Evolutionary conservation across 768 basidiomycete genomes (phyloP), one percentile per base, ranked within the genome.

Genomic region (Favolaschia claudopus): DNA sequence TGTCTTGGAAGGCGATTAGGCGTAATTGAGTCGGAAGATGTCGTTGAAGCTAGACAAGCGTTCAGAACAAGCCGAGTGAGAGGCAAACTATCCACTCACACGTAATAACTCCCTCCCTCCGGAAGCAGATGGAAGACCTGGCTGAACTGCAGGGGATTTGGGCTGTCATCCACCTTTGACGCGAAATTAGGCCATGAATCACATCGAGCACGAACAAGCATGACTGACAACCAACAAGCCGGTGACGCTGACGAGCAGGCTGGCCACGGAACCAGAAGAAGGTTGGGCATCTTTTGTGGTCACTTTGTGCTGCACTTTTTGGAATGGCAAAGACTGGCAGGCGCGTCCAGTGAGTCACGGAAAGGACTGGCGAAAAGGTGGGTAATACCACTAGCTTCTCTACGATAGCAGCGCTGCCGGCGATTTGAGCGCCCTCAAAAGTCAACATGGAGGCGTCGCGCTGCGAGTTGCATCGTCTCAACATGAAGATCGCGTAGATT

Each of bases 121-220:
- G 85, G 89, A 50, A 92, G 82, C 56, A 99, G 86, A 65, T 96
- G 94, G 87, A 99, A 99, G 62, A 87, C 80, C 77, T 99, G 97
- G 64, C 89, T 92, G 81, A 93, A 99, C 68, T 86, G 88, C 55
- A 99, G 79, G n/a, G 93, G 87, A 65, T 92, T 91, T 55, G 75
- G 38, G 62, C 80, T 82, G 60, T 91, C 93, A 66, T 98, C 96
- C 64, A 99, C 87, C 93, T 94, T 64, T 48, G 58, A 59, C 36
- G 42, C 42, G n/a, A n/a, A n/a, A 57, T 19, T 43, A 28, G 12
- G 24, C 17, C 47, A 46, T 38, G 28, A 25, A 27, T 22, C 37
- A 34, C 27, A 38, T 28, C n/a, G 34, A 39, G 22, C 20, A 25
- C 24, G 12, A 20, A 22, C 52, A 33, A 22, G 20, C 31, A 29